phyloP scores from a whole-genome alignment of 441 rosid genomes.

The Croton setiger region DNA sequence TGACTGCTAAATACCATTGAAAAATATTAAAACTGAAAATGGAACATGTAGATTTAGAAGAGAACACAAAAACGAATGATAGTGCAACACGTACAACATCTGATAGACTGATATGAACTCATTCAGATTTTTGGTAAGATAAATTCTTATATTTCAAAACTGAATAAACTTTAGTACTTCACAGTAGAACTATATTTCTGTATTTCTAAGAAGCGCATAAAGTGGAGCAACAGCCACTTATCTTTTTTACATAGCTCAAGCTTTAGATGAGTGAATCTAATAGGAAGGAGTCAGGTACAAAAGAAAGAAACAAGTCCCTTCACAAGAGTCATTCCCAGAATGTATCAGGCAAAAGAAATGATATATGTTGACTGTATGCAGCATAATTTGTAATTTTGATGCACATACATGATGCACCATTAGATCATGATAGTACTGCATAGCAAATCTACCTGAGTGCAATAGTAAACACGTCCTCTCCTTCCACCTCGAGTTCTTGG shows the following conservation, averaged over 20 bases:
- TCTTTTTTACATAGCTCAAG: background rate
- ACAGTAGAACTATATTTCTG: background rate
- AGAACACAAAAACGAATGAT: background rate
- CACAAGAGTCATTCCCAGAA: background rate
- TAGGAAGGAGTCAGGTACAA: background rate
- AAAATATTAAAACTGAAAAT: background rate
- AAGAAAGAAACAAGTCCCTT: background rate
- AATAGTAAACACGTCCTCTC: conserved; percentile 86
- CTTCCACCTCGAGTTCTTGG: conserved; percentile 90
- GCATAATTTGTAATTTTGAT: background rate
- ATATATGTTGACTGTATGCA: background rate
- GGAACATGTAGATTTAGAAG: background rate
- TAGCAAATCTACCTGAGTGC: conserved; percentile 65
- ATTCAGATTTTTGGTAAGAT: background rate
- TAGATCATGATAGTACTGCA: background rate
- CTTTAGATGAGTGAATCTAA: background rate
- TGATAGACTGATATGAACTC: too few species aligned
- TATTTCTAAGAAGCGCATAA: background rate
- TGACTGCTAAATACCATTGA: background rate
- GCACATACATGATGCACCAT: background rate
- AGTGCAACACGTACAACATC: background rate
- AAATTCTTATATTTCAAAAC: background rate
- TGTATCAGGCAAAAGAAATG: background rate
- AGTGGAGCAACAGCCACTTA: background rate
- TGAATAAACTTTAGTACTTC: background rate